Base-by-base conservation (phyloP, 2,329 filamentous ascomycete species). In the Xylaria sp. region DNA sequence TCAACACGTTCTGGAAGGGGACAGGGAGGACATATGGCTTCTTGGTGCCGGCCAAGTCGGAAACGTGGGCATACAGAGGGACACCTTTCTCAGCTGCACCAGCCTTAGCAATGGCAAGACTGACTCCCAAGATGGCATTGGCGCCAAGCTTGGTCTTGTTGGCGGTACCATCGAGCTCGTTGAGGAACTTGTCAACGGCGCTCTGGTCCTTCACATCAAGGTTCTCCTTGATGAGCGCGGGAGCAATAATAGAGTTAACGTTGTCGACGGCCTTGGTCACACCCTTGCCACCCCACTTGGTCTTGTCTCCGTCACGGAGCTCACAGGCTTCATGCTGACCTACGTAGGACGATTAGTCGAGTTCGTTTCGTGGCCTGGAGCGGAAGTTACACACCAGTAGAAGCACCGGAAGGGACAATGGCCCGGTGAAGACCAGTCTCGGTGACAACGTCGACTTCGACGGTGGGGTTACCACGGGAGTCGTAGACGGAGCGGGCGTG, bases 381-480 rank as follows among this genome's bases (percentile, higher is more conserved):
- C 70, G 65, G 65, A 69, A 70, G 59, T 59, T 65, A 87, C 90
- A 81, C 83, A 94, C 92, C 94, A 79, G 94, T 98, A 78, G 95
- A 98, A 80, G 95, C 95, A 83, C 95, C 95, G 75, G 94, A 98
- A 79, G 95, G 95, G 73, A 98, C 95, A 82, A 98, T 98, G 82
- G 95, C 94, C 81, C 95, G 94, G 90, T 98, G 94, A 73, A 98
- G 91, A 81, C 95, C 95, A 78, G 92, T 97, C 87, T 97, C 94
- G 78, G 94, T 98, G 85, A 97, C 92, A 78, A 98, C 90, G 83
- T 98, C 95, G 80, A 98, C 95, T 89, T 98, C 95, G 81, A 98
- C 95, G 82, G 96, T 99, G 80, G 96, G 96, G 91, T 99, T 99
- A 82, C 90, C 90, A 82, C 96, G 95, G 83, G 96, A 98, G 90